Percentiles rank a stretch among this genome's conserved stretches.
phyloP scores from a whole-genome alignment of 2,329 filamentous ascomycete genomes.

The Ophiostoma ulmi region DNA sequence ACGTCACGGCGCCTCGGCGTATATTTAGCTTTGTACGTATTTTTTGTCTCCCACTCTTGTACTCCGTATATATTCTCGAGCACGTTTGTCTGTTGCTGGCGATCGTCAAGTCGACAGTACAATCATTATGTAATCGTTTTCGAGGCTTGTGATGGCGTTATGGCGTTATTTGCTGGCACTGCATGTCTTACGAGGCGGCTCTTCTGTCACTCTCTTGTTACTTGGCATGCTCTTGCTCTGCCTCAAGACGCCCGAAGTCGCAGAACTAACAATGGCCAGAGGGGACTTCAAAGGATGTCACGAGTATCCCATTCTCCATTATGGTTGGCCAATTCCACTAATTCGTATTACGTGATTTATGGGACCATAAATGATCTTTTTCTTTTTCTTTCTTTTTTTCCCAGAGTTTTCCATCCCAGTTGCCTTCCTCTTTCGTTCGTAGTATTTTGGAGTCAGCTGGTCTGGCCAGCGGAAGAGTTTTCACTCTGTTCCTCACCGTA shows the following conservation, averaged over 20 bases:
- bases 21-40: not conserved
- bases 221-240: not conserved
- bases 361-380: not conserved
- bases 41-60: not conserved
- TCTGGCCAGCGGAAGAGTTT: slow-evolving; percentile 19
- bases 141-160: not conserved
- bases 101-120: not conserved
- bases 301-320: not conserved
- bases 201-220: not conserved
- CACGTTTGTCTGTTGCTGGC: slow-evolving; percentile 2
- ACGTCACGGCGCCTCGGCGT: not conserved
- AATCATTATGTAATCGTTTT: not conserved
- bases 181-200: too few species aligned
- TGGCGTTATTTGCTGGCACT: not conserved
- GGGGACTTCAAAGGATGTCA: not conserved
- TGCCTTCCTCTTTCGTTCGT: slow-evolving; percentile 5
- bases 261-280: not conserved
- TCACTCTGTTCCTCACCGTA: slow-evolving; percentile 7
- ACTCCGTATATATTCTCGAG: not conserved
- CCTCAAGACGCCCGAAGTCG: not conserved
- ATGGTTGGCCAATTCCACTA: not conserved
- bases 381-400: not conserved
- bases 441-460: slow-evolving; percentile 23
- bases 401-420: not conserved
- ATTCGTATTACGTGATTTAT: not conserved